phyloP scores from a whole-genome alignment of 2,329 filamentous ascomycete genomes.

The Microcyclosporella mali region DNA sequence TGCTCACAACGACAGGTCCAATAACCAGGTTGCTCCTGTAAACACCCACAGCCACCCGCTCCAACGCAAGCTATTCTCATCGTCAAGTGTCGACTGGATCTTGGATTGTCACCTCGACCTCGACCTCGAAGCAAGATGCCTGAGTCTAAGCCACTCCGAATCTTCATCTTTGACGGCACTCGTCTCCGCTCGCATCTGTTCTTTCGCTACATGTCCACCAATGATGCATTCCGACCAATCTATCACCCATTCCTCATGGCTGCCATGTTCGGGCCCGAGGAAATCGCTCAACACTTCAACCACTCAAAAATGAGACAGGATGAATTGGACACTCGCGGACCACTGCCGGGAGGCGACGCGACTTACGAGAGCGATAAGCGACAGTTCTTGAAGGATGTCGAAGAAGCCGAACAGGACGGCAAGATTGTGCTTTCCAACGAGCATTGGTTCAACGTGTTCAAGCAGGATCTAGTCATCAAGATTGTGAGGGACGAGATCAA shows the following conservation, averaged over 20 bases:
- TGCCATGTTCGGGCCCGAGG: conserved; percentile 7
- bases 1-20: too few relatives aligned
- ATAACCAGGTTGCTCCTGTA: too few relatives aligned
- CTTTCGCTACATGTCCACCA: conserved; percentile 9
- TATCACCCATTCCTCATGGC: conserved; percentile 7
- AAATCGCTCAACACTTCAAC: not conserved
- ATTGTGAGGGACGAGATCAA: not conserved
- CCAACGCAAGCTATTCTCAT: too few relatives aligned
- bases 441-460: conserved; percentile 4
- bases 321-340: not conserved
- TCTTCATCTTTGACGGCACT: conserved; percentile 10
- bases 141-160: not conserved
- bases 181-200: conserved; percentile 11
- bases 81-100: too few relatives aligned
- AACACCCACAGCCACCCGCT: too few relatives aligned
- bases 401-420: not conserved
- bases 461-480: not conserved
- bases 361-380: not conserved
- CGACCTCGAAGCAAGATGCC: not conserved
- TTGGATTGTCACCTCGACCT: not conserved
- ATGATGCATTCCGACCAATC: conserved; percentile 2
- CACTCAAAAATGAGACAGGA: conserved; percentile 2
- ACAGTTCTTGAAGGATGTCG: not conserved
- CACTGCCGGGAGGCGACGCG: not conserved
- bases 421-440: conserved; percentile 1